phyloP scores from a whole-genome alignment of 176 grass and related monocot genomes.

The Phoenix dactylifera region DNA sequence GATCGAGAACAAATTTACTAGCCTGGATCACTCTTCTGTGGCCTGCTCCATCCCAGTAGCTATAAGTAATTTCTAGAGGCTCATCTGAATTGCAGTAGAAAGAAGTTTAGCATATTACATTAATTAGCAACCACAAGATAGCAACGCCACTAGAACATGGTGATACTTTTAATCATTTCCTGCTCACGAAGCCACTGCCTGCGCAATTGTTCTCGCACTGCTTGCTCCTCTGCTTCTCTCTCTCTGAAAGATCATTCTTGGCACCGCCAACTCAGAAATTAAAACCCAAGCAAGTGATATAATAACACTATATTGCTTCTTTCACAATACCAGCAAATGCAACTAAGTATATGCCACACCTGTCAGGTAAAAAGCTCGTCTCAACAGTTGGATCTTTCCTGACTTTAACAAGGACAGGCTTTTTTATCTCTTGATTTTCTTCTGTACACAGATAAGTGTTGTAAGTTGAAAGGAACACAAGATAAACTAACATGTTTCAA shows the following conservation, averaged over 20 bases:
- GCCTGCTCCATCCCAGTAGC: slow-evolving; percentile 98
- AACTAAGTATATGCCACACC: slow-evolving; percentile 40
- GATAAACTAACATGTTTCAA: background rate
- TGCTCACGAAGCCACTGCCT: slow-evolving; percentile 84
- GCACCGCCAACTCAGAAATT: slow-evolving; percentile 17
- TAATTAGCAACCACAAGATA: background rate
- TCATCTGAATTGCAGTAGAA: slow-evolving; percentile 53
- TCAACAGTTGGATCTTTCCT: slow-evolving; percentile 94
- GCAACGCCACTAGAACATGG: slow-evolving; percentile 3
- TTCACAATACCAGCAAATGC: background rate
- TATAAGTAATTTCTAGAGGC: slow-evolving; percentile 87
- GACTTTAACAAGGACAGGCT: slow-evolving; percentile 40
- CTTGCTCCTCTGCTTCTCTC: slow-evolving; percentile 95
- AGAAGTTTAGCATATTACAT: background rate
- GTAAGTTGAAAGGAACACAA: background rate
- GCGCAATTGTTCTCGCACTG: slow-evolving; percentile 70
- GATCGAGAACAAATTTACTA: slow-evolving; percentile 1
- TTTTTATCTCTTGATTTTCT: slow-evolving; percentile 43
- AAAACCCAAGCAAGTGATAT: background rate
- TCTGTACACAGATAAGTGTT: slow-evolving; percentile 20
- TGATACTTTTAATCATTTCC: slow-evolving; percentile 87
- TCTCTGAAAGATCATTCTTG: slow-evolving; percentile 98
- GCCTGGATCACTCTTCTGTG: slow-evolving; percentile 85
- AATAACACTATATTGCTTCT: background rate
- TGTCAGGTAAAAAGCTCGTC: slow-evolving; percentile 95